Percentiles rank a stretch among this genome's conserved stretches.
Conservation (phyloP, 169 alveolate species). For the Blepharisma undulans region DNA sequence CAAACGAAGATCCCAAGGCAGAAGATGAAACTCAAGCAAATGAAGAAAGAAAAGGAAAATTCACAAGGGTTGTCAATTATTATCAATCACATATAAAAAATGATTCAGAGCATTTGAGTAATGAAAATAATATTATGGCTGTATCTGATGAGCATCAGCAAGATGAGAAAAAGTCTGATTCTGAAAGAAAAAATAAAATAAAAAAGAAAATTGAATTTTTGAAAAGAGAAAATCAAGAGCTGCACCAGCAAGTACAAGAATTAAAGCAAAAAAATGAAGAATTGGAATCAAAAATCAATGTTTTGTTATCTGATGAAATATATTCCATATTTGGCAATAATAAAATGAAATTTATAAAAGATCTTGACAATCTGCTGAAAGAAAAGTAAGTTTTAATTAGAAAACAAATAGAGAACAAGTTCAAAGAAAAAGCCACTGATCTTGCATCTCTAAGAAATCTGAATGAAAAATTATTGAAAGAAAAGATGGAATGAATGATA, state of each 20-base stretch:
- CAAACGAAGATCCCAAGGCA: neutral
- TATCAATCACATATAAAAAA: neutral
- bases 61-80: neutral
- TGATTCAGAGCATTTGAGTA: neutral
- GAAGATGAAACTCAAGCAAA: neutral
- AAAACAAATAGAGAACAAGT: neutral
- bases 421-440: neutral
- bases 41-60: neutral
- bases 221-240: neutral
- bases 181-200: neutral
- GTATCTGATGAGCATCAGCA: neutral
- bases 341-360: neutral
- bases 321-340: neutral
- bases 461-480: neutral
- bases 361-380: neutral
- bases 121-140: too few relatives aligned
- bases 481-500: neutral
- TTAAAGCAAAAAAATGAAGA: neutral
- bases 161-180: neutral
- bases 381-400: neutral
- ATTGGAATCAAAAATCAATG: neutral
- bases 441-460: neutral
- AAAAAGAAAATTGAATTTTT: neutral
- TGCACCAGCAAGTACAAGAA: neutral
- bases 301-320: neutral